Percentiles rank a stretch among this genome's conserved stretches.
phyloP scores from a whole-genome alignment of 2,329 filamentous ascomycete genomes.

The Fusarium anthophilum region DNA sequence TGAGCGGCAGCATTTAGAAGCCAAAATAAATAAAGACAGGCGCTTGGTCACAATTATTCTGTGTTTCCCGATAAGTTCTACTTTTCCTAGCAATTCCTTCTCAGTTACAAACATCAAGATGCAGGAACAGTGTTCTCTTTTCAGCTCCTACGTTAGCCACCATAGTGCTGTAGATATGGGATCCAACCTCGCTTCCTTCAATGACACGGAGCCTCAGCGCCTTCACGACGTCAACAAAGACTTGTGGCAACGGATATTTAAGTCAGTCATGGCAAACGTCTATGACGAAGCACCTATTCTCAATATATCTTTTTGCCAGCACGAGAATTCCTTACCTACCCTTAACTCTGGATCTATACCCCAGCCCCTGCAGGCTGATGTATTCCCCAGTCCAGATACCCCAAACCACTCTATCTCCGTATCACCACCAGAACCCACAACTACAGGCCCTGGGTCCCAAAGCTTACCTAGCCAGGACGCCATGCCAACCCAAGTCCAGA shows the following conservation, averaged over 20 bases:
- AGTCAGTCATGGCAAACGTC: neutral
- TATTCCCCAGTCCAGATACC: neutral
- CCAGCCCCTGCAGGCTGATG: neutral
- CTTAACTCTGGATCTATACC: neutral
- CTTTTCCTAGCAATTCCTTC: too few relatives aligned
- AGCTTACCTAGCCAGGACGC: accelerated
- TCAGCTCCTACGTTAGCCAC: too few relatives aligned
- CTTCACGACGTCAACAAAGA: neutral
- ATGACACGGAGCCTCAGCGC: neutral
- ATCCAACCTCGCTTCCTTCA: neutral
- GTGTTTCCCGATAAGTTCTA: too few relatives aligned
- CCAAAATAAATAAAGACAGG: too few relatives aligned
- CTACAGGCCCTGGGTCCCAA: neutral
- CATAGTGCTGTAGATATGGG: too few relatives aligned
- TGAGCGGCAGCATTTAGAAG: too few relatives aligned
- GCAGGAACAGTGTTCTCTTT: too few relatives aligned
- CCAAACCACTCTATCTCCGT: accelerated
- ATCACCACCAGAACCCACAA: neutral
- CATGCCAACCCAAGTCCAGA: neutral
- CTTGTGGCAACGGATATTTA: neutral
- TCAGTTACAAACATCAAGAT: too few relatives aligned
- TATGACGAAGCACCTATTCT: accelerated
- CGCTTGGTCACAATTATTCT: too few relatives aligned
- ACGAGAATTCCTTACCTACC: too few relatives aligned
- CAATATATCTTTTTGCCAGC: accelerated